Base-by-base conservation (phyloP, 768 basidiomycete genomes). In the Aureoboletus auriporus region DNA sequence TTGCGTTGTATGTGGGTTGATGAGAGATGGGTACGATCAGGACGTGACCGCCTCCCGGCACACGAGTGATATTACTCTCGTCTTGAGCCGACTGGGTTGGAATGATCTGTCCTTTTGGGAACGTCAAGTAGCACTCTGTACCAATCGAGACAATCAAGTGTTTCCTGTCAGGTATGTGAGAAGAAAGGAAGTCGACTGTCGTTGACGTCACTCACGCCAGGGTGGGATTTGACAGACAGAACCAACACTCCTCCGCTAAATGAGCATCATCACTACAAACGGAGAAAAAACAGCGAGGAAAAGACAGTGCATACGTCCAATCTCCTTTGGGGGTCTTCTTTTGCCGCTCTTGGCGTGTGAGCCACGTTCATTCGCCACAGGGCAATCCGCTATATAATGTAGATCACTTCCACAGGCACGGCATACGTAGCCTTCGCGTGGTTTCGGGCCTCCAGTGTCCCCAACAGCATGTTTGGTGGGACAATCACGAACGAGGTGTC, bases 41-140 rank as follows among this genome's bases (percentile, higher is more conserved):
- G 33, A 95, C 85, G 64, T 99, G 96, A 0, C 96, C 96, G 17
- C 96, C 96, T 16, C 96, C 96, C 2, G 96, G 96, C 17, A 98
- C 86, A 50, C 55, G 47, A 54, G 62, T 56, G 8, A 61, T 57
- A n/a, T 64, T 59, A 35, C 54, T 67, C 56, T 73, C 69, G 35
- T 75, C 71, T 14, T 71, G 68, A 3, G 73, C 66, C 26, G 79
- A 75, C 39, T 84, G 83, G 6, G 93, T 94, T 14, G 90, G 89
- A 38, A 91, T 78, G 37, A 98, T 84, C 65, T 95, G 93, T 3
- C 96, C 96, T 65, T 96, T 98, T 0, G 96, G 89, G n/a, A 98
- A 71, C 0, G 96, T 94, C 42, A 97, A 70, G 71, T 99, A 99
- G 61, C 90, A 92, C 67, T 99, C 96, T 6, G 75, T 66, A 12